Conservation (phyloP, 2,329 filamentous ascomycete genomes). For the Penicillium sp. region DNA sequence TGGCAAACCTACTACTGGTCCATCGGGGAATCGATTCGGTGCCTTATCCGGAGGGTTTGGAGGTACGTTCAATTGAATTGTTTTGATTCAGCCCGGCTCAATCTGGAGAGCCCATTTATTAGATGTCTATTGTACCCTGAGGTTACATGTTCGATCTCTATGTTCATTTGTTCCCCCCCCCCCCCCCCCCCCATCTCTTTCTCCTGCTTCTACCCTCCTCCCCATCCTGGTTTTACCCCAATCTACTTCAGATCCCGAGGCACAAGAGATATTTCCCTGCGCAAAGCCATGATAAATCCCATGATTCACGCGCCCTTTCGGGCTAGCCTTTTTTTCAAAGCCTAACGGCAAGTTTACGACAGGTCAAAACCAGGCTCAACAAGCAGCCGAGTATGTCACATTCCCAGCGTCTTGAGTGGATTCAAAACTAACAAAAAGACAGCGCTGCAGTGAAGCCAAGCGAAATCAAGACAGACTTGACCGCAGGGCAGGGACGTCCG, state of each 20-base stretch:
- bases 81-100: background rate
- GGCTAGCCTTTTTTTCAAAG: background rate
- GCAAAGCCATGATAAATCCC: background rate
- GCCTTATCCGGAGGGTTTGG: conserved; percentile 47
- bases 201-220: background rate
- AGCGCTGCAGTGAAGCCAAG: conserved; percentile 59
- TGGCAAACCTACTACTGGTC: conserved; percentile 35
- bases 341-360: background rate
- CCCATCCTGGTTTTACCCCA: background rate
- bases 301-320: background rate
- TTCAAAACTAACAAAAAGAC: conserved; percentile 23
- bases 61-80: conserved; percentile 35
- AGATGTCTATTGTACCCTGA: background rate
- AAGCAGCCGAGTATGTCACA: conserved; percentile 26
- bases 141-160: background rate
- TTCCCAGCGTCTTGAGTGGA: conserved; percentile 1
- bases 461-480: conserved; percentile 66
- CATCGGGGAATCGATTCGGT: conserved; percentile 60
- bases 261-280: background rate
- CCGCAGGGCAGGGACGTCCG: conserved; percentile 62
- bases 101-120: background rate
- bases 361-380: conserved; percentile 24
- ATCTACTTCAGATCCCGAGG: background rate
- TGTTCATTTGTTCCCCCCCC: background rate
- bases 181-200: background rate